Evolutionary conservation across 306 rosid species (phyloP).

Genomic region (Cucurbita ficifolia): DNA sequence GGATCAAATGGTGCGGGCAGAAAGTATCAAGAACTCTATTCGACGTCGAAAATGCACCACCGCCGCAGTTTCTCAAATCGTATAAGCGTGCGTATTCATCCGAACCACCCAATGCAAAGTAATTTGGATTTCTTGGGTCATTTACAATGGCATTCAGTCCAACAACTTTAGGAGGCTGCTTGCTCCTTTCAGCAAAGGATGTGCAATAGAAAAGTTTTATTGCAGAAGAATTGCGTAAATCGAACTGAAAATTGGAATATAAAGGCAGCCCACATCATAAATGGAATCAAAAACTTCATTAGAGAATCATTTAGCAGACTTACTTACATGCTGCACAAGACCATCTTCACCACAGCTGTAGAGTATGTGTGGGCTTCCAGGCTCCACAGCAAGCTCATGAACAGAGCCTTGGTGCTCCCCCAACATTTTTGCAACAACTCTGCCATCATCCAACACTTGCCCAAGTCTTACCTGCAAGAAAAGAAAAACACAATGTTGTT

Average conservation of each 20-base stretch:
- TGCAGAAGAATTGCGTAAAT: background rate
- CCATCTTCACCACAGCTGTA: slow-evolving; percentile 60
- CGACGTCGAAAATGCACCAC: background rate
- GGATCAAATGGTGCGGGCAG: background rate
- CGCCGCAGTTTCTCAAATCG: slow-evolving; percentile 12
- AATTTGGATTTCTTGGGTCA: slow-evolving; percentile 42
- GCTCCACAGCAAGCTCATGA: slow-evolving; percentile 56
- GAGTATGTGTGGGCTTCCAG: slow-evolving; percentile 40
- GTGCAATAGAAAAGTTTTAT: slow-evolving; percentile 18
- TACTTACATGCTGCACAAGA: slow-evolving; percentile 43
- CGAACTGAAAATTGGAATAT: background rate
- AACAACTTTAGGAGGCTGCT: slow-evolving; percentile 13
- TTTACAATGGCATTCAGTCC: slow-evolving; percentile 33
- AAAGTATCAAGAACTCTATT: background rate
- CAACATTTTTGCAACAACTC: slow-evolving; percentile 28
- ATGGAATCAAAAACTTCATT: background rate
- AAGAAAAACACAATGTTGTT: background rate
- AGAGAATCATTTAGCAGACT: slow-evolving; percentile 3
- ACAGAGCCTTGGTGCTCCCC: slow-evolving; percentile 25
- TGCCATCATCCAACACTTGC: slow-evolving; percentile 27
- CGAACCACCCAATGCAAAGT: slow-evolving; percentile 40
- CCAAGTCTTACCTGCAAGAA: slow-evolving; percentile 42
- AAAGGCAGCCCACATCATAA: background rate
- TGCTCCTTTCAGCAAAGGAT: slow-evolving; percentile 16
- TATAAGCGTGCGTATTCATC: slow-evolving; percentile 44